A percentile compares a stretch with the other conserved stretches of the same genome.
phyloP scores from a whole-genome alignment of 2,329 filamentous ascomycete genomes.

The Pyricularia sp. region DNA sequence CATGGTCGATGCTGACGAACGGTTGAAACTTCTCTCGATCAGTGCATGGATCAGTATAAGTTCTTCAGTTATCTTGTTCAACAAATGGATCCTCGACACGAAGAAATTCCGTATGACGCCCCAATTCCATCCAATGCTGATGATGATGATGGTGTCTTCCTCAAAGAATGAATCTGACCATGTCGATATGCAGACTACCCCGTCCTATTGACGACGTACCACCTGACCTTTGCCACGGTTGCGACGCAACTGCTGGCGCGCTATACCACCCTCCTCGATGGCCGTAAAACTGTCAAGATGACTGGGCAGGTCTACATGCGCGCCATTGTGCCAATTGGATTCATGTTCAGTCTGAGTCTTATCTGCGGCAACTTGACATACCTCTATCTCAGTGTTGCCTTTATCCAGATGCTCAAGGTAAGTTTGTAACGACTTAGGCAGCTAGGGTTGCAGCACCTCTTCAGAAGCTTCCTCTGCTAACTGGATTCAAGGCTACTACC shows the following conservation, averaged over 20 bases:
- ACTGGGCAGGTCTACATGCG: slow-evolving; percentile 86
- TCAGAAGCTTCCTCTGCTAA: slow-evolving; percentile 5
- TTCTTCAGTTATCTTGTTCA: slow-evolving; percentile 94
- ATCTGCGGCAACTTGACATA: slow-evolving; percentile 97
- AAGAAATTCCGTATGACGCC: slow-evolving; percentile 63
- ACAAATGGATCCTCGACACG: slow-evolving; percentile 94
- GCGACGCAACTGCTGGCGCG: slow-evolving; percentile 92
- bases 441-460: slow-evolving; percentile 2
- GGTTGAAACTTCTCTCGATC: slow-evolving; percentile 7
- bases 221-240: slow-evolving; percentile 83
- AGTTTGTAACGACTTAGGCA: slow-evolving; percentile 32
- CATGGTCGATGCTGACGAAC: not conserved
- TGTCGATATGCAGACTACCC: slow-evolving; percentile 44
- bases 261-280: slow-evolving; percentile 83
- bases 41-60: slow-evolving; percentile 90
- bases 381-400: slow-evolving; percentile 88
- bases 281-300: slow-evolving; percentile 95
- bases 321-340: slow-evolving; percentile 86
- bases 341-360: slow-evolving; percentile 93
- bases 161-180: not conserved
- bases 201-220: slow-evolving; percentile 90
- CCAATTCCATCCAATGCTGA: not conserved
- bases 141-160: slow-evolving; percentile 2
- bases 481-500: slow-evolving; percentile 59
- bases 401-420: slow-evolving; percentile 94